A percentile compares a stretch with the other conserved stretches of the same genome.
These are phyloP conservation scores for Xanthoparmelia taractica DNA, from an alignment of 495 filamentous ascomycete species.

Conservation along the genomic window DNA sequence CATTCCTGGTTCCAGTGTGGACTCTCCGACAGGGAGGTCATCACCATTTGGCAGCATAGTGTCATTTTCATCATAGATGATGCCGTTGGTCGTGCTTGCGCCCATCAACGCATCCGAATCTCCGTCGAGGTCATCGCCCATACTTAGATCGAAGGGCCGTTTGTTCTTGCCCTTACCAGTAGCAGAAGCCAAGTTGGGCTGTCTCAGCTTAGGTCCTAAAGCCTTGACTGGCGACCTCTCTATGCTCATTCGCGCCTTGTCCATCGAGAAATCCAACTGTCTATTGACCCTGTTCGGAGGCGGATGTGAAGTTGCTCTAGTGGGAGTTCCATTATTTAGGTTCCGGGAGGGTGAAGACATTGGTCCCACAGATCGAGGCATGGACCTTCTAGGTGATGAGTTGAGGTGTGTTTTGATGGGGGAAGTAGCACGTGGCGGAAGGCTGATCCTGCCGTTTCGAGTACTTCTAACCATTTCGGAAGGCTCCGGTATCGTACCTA, in stretches of 20 bases:
- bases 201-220: background rate
- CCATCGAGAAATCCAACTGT: constrained; percentile 11
- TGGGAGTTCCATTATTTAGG: constrained; percentile 23
- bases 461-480: constrained; percentile 31
- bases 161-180: constrained; percentile 21
- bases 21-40: constrained; percentile 1
- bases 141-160: constrained; percentile 22
- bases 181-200: constrained; percentile 3
- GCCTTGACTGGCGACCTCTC: constrained; percentile 7
- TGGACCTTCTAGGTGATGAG: constrained; percentile 34
- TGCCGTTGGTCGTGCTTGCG: constrained; percentile 8
- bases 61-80: constrained; percentile 9
- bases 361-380: constrained; percentile 21
- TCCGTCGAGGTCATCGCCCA: constrained; percentile 16
- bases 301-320: constrained; percentile 20
- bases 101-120: background rate
- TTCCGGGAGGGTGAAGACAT: constrained; percentile 19
- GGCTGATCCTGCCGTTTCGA: constrained; percentile 25
- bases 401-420: constrained; percentile 40
- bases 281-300: constrained; percentile 10
- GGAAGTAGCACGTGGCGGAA: constrained; percentile 37
- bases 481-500: constrained; percentile 44
- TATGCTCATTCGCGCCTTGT: constrained; percentile 10
- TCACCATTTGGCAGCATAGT: background rate
- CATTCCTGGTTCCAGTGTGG: background rate